These are phyloP conservation scores for Vachellia pachyceras DNA, from an alignment of 306 rosid species.

Conservation along the genomic window DNA sequence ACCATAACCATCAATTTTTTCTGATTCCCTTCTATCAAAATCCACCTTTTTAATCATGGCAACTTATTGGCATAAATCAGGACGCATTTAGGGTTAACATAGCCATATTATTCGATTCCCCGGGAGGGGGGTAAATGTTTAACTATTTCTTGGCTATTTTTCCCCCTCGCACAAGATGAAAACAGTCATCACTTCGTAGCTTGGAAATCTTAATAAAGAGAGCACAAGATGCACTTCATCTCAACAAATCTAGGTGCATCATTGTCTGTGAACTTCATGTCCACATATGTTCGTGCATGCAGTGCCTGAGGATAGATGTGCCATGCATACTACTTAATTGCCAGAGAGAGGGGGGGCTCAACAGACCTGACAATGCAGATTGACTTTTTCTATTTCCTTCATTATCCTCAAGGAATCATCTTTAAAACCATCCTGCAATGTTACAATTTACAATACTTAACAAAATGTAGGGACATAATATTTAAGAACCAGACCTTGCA, in stretches of 20 bases:
- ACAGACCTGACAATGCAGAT: slow-evolving; percentile 77
- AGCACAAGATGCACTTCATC: background rate
- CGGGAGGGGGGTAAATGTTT: background rate
- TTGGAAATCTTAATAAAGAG: background rate
- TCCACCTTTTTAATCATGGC: background rate
- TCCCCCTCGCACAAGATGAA: background rate
- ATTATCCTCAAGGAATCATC: slow-evolving; percentile 91
- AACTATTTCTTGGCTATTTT: background rate
- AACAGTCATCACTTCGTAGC: background rate
- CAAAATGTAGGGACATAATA: background rate
- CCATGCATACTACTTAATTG: slow-evolving; percentile 16
- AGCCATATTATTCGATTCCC: background rate
- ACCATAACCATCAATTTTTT: background rate
- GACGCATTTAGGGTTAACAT: too few species aligned
- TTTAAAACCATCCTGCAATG: slow-evolving; percentile 81
- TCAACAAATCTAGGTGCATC: background rate
- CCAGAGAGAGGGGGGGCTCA: slow-evolving; percentile 4
- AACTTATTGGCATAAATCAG: background rate
- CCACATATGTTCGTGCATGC: background rate
- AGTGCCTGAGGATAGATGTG: slow-evolving; percentile 16
- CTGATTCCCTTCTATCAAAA: background rate
- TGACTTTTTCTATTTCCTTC: slow-evolving; percentile 65
- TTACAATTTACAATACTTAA: background rate
- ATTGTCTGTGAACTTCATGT: background rate
- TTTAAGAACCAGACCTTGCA: background rate